phyloP scores from a whole-genome alignment of 129 eudicot species.

The Centaurea solstitialis region DNA sequence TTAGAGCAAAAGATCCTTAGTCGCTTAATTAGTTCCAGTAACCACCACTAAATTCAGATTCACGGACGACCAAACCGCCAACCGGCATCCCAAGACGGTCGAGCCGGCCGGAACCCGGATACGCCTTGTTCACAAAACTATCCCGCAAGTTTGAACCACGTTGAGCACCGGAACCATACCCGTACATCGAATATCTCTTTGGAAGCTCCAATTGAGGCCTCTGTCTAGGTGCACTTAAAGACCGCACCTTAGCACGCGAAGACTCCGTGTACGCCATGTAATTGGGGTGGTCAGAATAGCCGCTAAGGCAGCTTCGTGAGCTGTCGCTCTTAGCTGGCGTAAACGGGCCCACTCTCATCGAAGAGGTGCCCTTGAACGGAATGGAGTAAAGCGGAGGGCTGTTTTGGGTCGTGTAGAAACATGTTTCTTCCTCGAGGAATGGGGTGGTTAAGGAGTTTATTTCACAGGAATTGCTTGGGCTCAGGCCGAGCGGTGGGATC shows the following conservation, averaged over 20 bases:
- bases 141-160: constrained; percentile 45
- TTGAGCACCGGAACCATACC: constrained; percentile 32
- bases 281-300: constrained; percentile 76
- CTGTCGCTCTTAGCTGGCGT: constrained; percentile 75
- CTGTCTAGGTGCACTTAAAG: constrained; percentile 80
- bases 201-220: constrained; percentile 59
- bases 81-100: constrained; percentile 80
- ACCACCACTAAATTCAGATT: constrained; percentile 58
- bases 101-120: constrained; percentile 75
- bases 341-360: constrained; percentile 43
- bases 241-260: constrained; percentile 76
- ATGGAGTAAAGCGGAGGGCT: constrained; percentile 56
- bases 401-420: constrained; percentile 47
- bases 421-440: constrained; percentile 43
- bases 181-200: constrained; percentile 67
- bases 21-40: constrained; percentile 45
- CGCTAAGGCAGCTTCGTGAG: constrained; percentile 65
- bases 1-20: neutral
- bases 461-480: constrained; percentile 70
- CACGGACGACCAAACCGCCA: constrained; percentile 40
- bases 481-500: constrained; percentile 40
- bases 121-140: constrained; percentile 63
- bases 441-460: constrained; percentile 49
- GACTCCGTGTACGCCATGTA: constrained; percentile 90
- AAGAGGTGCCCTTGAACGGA: constrained; percentile 34